Conservation (phyloP, 2,329 filamentous ascomycete genomes). For the Sclerotinia borealis region DNA sequence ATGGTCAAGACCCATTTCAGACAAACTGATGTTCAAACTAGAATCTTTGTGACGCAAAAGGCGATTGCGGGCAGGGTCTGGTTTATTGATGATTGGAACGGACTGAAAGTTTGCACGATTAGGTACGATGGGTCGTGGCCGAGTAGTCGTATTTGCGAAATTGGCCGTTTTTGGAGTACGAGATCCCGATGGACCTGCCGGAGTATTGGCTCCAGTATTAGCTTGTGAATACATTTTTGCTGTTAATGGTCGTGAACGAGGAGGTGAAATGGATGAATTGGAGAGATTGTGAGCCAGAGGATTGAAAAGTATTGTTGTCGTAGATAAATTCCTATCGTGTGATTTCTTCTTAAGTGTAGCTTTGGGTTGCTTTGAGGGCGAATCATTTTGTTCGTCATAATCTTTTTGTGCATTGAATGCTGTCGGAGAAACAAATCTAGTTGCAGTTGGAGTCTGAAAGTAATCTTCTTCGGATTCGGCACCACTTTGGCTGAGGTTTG, state of each 20-base stretch:
- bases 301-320: constrained; percentile 78
- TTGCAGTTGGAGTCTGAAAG: constrained; percentile 46
- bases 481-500: constrained; percentile 31
- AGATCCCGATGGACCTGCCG: constrained; percentile 16
- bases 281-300: constrained; percentile 46
- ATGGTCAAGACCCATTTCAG: constrained; percentile 63
- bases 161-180: constrained; percentile 31
- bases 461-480: constrained; percentile 45
- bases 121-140: constrained; percentile 52
- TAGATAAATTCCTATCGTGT: constrained; percentile 71
- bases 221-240: constrained; percentile 27
- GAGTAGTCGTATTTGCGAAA: constrained; percentile 36
- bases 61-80: constrained; percentile 16
- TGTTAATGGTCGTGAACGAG: constrained; percentile 35
- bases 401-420: neutral
- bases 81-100: constrained; percentile 43
- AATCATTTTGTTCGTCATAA: neutral
- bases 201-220: constrained; percentile 26
- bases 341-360: constrained; percentile 13
- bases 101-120: constrained; percentile 48
- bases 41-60: constrained; percentile 39
- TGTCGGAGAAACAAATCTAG: constrained; percentile 33
- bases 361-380: neutral
- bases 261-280: constrained; percentile 38
- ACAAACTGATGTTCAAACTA: constrained; percentile 63